phyloP scores from a whole-genome alignment of 228 moss, liverwort and hornwort genomes.

The Sphagnum magellanicum region DNA sequence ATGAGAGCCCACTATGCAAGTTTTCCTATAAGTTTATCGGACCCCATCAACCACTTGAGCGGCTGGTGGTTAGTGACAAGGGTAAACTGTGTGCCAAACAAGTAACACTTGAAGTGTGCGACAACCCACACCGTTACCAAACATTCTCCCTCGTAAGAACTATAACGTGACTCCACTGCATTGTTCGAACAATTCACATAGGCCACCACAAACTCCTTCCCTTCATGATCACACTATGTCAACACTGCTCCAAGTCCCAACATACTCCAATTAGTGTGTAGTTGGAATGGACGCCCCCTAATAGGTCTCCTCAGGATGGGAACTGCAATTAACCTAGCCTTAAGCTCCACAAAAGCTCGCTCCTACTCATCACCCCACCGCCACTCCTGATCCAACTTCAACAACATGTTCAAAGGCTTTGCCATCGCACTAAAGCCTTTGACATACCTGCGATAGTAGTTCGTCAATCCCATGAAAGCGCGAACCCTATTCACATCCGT shows the following conservation, averaged over 20 bases:
- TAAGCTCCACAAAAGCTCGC: constrained; percentile 1
- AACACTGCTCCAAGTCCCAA: not conserved
- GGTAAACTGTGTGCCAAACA: not conserved
- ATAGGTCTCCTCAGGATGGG: not conserved
- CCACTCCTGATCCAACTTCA: too few species aligned
- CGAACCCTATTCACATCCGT: constrained; percentile 2
- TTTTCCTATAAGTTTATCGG: not conserved
- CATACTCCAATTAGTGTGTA: not conserved
- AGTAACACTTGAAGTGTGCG: not conserved
- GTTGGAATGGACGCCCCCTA: not conserved
- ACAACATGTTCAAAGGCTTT: constrained; percentile 4
- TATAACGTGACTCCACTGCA: not conserved
- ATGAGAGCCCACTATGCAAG: not conserved
- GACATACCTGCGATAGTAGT: not conserved
- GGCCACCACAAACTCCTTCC: constrained; percentile 1
- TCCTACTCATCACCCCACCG: not conserved
- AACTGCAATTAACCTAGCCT: not conserved
- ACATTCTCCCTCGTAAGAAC: not conserved
- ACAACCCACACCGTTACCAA: not conserved
- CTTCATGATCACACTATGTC: not conserved
- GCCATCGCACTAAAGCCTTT: constrained; percentile 5
- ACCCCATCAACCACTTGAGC: not conserved
- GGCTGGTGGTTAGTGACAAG: not conserved
- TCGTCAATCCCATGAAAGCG: constrained; percentile 4
- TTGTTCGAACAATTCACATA: not conserved